These are phyloP conservation scores for Candida yuanshanica DNA, from an alignment of 805 yeast genomes.

Conservation along the genomic window DNA sequence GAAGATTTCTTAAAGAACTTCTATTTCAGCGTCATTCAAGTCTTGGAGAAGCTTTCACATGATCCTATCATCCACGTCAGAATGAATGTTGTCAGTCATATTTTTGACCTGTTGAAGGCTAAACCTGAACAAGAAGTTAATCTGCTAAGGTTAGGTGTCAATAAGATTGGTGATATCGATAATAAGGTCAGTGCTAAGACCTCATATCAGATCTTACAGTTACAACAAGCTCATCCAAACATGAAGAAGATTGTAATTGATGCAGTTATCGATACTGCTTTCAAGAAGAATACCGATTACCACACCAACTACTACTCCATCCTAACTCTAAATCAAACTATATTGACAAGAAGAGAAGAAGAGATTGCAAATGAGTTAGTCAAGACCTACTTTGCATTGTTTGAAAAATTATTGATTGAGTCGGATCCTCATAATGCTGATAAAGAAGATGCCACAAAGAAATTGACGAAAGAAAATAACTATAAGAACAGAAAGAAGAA, in stretches of 20 bases:
- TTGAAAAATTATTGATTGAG: slow-evolving; percentile 74
- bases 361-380: slow-evolving; percentile 80
- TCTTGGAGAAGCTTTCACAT: slow-evolving; percentile 75
- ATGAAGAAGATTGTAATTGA: slow-evolving; percentile 83
- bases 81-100: slow-evolving; percentile 65
- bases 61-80: slow-evolving; percentile 90
- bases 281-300: slow-evolving; percentile 71
- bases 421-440: slow-evolving; percentile 46
- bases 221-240: slow-evolving; percentile 91
- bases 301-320: slow-evolving; percentile 86
- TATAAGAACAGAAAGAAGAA: slow-evolving; percentile 66
- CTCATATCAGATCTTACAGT: slow-evolving; percentile 69
- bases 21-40: slow-evolving; percentile 70
- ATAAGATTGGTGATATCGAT: slow-evolving; percentile 90
- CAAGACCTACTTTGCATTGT: slow-evolving; percentile 78
- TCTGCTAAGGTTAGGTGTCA: slow-evolving; percentile 79
- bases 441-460: slow-evolving; percentile 32
- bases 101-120: slow-evolving; percentile 71
- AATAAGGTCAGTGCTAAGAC: slow-evolving; percentile 87
- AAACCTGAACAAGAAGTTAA: slow-evolving; percentile 98
- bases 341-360: slow-evolving; percentile 69
- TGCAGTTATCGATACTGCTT: slow-evolving; percentile 72
- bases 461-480: slow-evolving; percentile 37
- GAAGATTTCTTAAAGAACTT: slow-evolving; percentile 82
- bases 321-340: slow-evolving; percentile 88